Evolutionary conservation across 1,284 basidiomycete genomes (phyloP), one percentile per base, ranked within the genome.

Genomic region (Malassezia dermatis): DNA sequence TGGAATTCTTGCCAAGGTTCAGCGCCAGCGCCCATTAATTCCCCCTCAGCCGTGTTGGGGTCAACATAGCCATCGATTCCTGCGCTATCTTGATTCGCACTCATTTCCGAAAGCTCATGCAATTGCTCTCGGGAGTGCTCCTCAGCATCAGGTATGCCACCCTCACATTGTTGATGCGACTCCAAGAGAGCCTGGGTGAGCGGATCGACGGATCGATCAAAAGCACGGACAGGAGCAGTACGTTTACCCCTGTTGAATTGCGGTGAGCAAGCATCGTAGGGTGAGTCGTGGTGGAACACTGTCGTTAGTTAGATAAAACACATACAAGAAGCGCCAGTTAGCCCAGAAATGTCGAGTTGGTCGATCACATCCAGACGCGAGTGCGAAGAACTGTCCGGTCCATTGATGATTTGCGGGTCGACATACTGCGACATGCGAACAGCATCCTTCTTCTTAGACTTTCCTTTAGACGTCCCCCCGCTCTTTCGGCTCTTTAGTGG

Each of bases 251-350:
- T 54, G 63, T 73, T 73, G 55, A 58, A 56, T 56, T 71, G 69
- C 10, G 69, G 69, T 0, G 66, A 59, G 54, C 67, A 69, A 8
- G 71, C 71, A 41, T 73, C 71, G 53, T 73, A 73, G 0, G 71
- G 71, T 43, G 69, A 71, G 53, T 73, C 71, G 52, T 73, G 71
- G 53, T 73, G 71, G 58, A 73, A 73, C 58, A 73, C 55, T 63
- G 52, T 7, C 21, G 17, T 51, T 26, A 30, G 19, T 6, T 10
- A 24, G 13, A 37, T 27, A 6, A n/a, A 24, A 34, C 17, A 65
- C 62, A 51, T 47, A 63, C 62, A 58, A 53, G 63, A 65, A 27
- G 62, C 62, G 10, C 69, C 71, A 32, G 64, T 60, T 43, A 73
- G 58, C 13, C 69, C 71, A 13, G 63, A 65, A 24, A 68, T 56